These are phyloP conservation scores for Sclerotinia borealis DNA, from an alignment of 2,329 filamentous ascomycete species.

Conservation along the genomic window DNA sequence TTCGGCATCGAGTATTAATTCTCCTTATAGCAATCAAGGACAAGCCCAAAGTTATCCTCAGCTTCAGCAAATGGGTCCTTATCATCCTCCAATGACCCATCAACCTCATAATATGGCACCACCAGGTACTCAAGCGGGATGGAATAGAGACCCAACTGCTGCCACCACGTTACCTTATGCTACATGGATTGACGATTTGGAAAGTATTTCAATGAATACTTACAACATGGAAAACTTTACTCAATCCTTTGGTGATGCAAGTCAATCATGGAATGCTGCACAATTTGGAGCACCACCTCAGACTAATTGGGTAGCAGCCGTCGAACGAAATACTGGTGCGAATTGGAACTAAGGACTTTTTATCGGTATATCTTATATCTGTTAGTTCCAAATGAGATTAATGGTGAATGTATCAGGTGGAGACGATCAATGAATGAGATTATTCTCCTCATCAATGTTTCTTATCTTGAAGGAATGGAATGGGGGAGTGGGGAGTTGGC, in stretches of 20 bases:
- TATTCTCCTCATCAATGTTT: not conserved
- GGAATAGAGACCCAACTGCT: not conserved
- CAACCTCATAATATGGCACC: constrained; percentile 10
- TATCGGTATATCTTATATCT: too few species aligned
- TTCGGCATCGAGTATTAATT: constrained; percentile 23
- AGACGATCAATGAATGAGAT: not conserved
- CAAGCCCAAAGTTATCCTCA: constrained; percentile 10
- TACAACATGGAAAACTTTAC: constrained; percentile 10
- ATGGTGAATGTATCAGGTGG: not conserved
- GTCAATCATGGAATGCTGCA: constrained; percentile 1
- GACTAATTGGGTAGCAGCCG: not conserved
- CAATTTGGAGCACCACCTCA: not conserved
- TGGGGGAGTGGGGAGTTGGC: not conserved
- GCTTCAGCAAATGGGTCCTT: constrained; percentile 7
- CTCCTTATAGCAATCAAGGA: constrained; percentile 21
- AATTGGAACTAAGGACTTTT: not conserved
- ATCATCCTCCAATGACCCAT: constrained; percentile 6
- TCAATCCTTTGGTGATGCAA: constrained; percentile 4
- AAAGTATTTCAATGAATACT: constrained; percentile 11
- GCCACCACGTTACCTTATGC: not conserved
- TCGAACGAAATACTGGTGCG: not conserved
- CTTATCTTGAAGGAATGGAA: not conserved
- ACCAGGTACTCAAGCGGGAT: constrained; percentile 7
- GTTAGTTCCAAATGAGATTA: not conserved
- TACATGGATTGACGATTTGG: constrained; percentile 8